Evolutionary conservation across 495 filamentous ascomycete genomes (phyloP).

Genomic region (Usnea hakonensis): DNA sequence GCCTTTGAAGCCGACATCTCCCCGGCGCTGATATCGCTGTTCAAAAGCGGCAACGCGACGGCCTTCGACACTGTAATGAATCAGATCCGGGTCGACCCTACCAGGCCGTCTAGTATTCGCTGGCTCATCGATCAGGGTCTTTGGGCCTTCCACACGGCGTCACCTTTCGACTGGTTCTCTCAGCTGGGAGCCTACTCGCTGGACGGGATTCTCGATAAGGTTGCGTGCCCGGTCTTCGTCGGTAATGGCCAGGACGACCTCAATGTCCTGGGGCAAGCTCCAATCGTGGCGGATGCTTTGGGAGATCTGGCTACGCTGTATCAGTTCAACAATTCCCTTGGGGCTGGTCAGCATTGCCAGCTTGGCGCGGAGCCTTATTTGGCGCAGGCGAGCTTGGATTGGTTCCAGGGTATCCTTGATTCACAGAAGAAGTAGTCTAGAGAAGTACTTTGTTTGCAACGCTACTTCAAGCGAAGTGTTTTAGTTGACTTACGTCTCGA

Average conservation of each 20-base stretch:
- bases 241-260: not conserved
- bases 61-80: conserved; percentile 1
- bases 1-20: not conserved
- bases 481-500: too few relatives aligned
- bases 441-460: too few relatives aligned
- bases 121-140: not conserved
- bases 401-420: not conserved
- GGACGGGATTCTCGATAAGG: not conserved
- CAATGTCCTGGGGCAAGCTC: not conserved
- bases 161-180: conserved; percentile 1
- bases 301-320: not conserved
- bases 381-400: not conserved
- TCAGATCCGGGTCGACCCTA: not conserved
- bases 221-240: not conserved
- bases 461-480: too few relatives aligned
- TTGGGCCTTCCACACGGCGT: not conserved
- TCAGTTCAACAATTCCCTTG: not conserved
- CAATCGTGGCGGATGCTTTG: not conserved
- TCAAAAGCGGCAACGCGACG: not conserved
- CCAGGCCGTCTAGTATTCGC: not conserved
- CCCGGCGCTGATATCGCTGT: not conserved
- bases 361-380: not conserved
- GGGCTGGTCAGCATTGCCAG: not conserved
- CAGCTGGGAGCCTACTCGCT: not conserved
- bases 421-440: too few relatives aligned